Base-by-base conservation (phyloP, 1,139 yeast species). In the Kurtzmaniella quercitrusa region DNA sequence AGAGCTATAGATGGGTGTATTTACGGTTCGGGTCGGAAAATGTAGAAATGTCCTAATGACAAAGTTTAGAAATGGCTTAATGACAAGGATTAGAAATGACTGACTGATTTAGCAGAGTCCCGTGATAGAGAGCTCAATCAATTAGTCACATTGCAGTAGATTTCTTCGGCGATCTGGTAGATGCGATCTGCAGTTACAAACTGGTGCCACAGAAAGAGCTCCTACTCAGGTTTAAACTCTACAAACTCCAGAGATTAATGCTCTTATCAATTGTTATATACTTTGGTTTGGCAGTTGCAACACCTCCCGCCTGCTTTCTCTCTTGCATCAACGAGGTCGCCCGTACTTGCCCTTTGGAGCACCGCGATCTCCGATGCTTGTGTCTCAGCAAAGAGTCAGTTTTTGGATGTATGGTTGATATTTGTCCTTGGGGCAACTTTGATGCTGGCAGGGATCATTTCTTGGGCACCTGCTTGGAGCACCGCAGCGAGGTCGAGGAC, bases 281-380 rank as follows among this genome's bases (percentile, higher is more conserved):
- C 16, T 36, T 21, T n/a, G 39, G 36, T 7, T 18, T 50, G 3
- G 59, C 47, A 14, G 23, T 40, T 18, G 72, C 77, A 23, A 73
- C 79, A 0, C 82, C 82, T 1, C 83, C 83, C 2, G 81, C 82
- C 2, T 77, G 82, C 50, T 66, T 76, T 47, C 52, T 77, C 19
- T 58, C 70, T 29, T 77, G 82, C 56, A 56, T 73, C 24, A 66
- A 64, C 44, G 66, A 62, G 37, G 54, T 72, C 11, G 59, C 80
- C 12, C 56, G 56, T 25, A 42, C 52, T 41, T 75, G 80, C 52
- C 51, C 58, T 2, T 41, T 44, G 2, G 53, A 48, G 9, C 74
- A 67, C 33, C 42, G 50, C 2, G 78, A 76, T 53, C 51, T 75
- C 34, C 48, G 58, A 2, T 70, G 79, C 48, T 50, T 75, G 42